Base-by-base conservation (phyloP, 345 rosid species). In the Cardamine resedifolia region DNA sequence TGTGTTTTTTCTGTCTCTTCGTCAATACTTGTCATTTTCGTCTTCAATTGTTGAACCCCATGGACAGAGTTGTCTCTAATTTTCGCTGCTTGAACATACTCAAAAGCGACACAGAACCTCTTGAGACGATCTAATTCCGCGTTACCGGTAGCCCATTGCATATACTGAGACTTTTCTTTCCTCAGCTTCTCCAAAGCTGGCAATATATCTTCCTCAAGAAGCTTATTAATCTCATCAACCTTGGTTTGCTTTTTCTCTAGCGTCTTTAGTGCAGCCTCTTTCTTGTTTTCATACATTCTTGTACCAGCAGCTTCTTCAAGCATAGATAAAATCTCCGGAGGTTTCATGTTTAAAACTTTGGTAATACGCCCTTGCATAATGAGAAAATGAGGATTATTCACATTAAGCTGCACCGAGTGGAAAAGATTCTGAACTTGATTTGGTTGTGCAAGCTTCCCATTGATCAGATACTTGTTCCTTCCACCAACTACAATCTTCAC, bases 291-390 rank as follows among this genome's bases (percentile, higher is more conserved):
- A 3, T 95, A 95, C 97, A 95, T 95, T 77, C 99, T 85, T 12
- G 99, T 95, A 20, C 99, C 99, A 34, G 93, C 97, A 73, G 97
- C 99, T 89, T 95, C 99, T 79, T 95, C 97, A 18, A 95, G 96
- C 99, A 94, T 94, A 4, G 99, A 91, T 34, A 91, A 67, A 33
- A 89, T 94, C 87, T 91, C 97, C 0, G 96, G 97, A 33, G 98
- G 96, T 78, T 94, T 94, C 99, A 94, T 91, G 64, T 94, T 89
- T 49, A 94, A 78, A 20, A 94, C 98, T 83, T 94, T 94, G 12
- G 98, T 91, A 68, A 91, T 91, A 21, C 97, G 89, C 36, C 98
- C 97, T 88, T 91, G 97, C 98, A 94, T 94, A 11, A 94, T 94
- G 58, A 91, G 96, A 74, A 91, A 94, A 77, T 94, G 98, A 0